Percentiles rank a stretch among this genome's conserved stretches.
Conservation (phyloP, 2,329 filamentous ascomycete species). For the Trichophyton equinum region DNA sequence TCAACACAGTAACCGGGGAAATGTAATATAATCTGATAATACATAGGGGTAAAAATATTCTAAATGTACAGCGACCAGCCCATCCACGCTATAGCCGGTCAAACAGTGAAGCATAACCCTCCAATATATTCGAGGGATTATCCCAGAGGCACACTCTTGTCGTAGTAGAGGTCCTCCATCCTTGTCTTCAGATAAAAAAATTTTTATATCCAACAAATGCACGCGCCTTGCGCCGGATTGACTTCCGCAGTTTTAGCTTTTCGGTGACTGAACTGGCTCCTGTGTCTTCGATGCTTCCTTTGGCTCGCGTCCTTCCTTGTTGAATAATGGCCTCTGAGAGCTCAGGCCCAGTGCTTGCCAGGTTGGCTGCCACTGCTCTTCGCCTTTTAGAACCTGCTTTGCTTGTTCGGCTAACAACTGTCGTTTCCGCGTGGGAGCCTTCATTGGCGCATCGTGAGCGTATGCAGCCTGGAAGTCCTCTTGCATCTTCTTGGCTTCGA, state of each 20-base stretch:
- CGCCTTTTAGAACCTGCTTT: slow-evolving; percentile 47
- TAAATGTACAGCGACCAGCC: not conserved
- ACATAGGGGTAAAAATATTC: slow-evolving; percentile 3
- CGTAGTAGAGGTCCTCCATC: not conserved
- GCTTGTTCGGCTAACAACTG: slow-evolving; percentile 47
- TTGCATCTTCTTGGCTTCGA: slow-evolving; percentile 40
- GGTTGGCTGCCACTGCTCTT: slow-evolving; percentile 47
- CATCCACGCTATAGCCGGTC: not conserved
- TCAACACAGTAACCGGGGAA: not conserved
- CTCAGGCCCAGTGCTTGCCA: slow-evolving; percentile 34
- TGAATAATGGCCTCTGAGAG: slow-evolving; percentile 21
- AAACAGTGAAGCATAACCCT: not conserved
- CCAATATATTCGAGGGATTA: not conserved
- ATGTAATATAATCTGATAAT: not conserved
- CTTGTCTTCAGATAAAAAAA: not conserved
- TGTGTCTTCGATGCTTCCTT: not conserved
- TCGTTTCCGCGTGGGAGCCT: slow-evolving; percentile 32
- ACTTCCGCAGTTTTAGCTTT: not conserved
- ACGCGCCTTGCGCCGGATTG: not conserved
- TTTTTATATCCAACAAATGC: not conserved
- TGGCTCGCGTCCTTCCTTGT: not conserved
- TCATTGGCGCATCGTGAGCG: slow-evolving; percentile 26
- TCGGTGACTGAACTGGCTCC: not conserved
- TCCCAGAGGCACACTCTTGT: not conserved
- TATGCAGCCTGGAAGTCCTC: slow-evolving; percentile 29